Evolutionary conservation across 768 basidiomycete species (phyloP), one percentile per base, ranked within the genome.

Genomic region (Serendipita indica): DNA sequence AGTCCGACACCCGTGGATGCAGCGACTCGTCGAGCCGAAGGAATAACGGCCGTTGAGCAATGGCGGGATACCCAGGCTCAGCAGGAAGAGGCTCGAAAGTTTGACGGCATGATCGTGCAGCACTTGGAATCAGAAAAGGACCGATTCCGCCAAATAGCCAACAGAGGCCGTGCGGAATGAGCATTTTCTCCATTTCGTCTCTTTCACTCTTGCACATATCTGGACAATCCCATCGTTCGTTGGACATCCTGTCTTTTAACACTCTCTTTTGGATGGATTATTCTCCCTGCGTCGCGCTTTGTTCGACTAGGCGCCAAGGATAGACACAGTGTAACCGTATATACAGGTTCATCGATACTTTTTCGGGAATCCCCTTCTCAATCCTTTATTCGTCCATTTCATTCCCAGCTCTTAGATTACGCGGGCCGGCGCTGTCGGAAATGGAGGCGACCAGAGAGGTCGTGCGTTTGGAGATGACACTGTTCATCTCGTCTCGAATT

Each of bases 101-200:
- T 90, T 63, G 86, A 90, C 67, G 88, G 86, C 62, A 77, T 91
- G 80, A 71, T 91, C 57, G 71, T 81, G 58, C 81, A 84, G 68
- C 89, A 91, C 67, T 84, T 90, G 73, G 84, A 86, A 70, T 77
- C 82, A 57, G 89, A 91, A 71, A 82, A 81, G 72, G 84, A 88
- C 65, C 82, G 79, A 33, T 75, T 91, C 64, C 84, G 79, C 72
- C 75, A 80, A 70, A 89, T 91, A 67, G 82, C 89, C 57, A 70
- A 57, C 18, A 57, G 57, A 49, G 45, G 46, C 43, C 34, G 25
- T 2, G 13, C 34, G 20, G 58, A 58, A 16, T 30, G 37, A 28
- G 16, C 18, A 12, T 37, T 37, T 57, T 16, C 57, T 22, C 16
- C 57, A 18, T 22, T 35, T 16, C 20, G n/a, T 33, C 34, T 37